These are phyloP conservation scores for Phoma sp. DNA, from an alignment of 2,329 filamentous ascomycete species.

Conservation along the genomic window DNA sequence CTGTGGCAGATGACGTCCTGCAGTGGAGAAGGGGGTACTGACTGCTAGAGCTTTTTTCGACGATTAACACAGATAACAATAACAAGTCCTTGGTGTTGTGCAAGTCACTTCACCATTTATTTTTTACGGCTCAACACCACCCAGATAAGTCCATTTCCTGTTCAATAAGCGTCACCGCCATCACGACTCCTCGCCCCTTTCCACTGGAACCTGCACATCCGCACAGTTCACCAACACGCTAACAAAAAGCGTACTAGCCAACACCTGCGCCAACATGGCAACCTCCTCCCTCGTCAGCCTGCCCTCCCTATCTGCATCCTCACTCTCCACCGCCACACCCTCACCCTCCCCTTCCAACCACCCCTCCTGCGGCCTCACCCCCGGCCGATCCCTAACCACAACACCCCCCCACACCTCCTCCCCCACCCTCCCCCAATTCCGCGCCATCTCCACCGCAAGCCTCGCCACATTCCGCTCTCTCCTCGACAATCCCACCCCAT, in stretches of 20 bases:
- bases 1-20: no score
- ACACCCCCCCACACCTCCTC: conserved; percentile 4
- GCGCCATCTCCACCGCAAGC: conserved; percentile 8
- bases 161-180: no score
- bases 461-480: conserved; percentile 1
- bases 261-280: conserved; percentile 7
- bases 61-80: no score
- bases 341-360: conserved; percentile 7
- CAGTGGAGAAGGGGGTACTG: no score
- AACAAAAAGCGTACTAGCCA: conserved; percentile 9
- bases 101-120: no score
- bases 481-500: not conserved
- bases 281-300: conserved; percentile 5
- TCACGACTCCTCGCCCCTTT: no score
- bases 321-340: not conserved
- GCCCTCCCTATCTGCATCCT: not conserved
- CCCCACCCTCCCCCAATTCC: conserved; percentile 1
- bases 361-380: not conserved
- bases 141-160: no score
- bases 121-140: no score
- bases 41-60: no score
- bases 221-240: conserved; percentile 15
- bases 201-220: not conserved
- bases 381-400: not conserved
- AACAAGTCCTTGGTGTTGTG: no score